A percentile compares a stretch with the other conserved stretches of the same genome.
phyloP scores from a whole-genome alignment of 768 basidiomycete species.

The Daedaleopsis sinensis region DNA sequence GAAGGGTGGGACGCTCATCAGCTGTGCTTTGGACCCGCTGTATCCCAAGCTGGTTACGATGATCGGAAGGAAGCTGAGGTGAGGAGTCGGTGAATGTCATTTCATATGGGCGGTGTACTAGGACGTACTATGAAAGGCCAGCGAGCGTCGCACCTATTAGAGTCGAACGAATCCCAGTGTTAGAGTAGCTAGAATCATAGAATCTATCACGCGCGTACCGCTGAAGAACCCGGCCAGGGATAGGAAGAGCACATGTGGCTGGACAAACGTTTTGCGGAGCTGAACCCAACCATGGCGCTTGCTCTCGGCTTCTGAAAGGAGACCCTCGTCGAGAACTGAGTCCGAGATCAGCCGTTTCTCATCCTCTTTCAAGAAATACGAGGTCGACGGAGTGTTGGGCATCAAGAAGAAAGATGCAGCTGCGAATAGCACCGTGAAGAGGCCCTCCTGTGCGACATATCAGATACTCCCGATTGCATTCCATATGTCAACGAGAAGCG shows the following conservation, averaged over 20 bases:
- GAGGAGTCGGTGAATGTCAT: background rate
- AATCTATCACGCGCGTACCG: background rate
- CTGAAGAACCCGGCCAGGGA: slow-evolving; percentile 54
- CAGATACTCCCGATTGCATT: background rate
- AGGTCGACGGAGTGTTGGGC: slow-evolving; percentile 27
- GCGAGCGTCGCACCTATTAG: slow-evolving; percentile 37
- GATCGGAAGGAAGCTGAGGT: slow-evolving; percentile 27
- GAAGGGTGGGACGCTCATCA: slow-evolving; percentile 38
- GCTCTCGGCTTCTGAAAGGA: slow-evolving; percentile 42
- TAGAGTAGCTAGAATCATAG: too few relatives aligned
- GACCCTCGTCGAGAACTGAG: slow-evolving; percentile 11
- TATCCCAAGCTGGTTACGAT: slow-evolving; percentile 35
- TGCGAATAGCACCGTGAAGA: slow-evolving; percentile 65
- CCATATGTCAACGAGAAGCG: background rate
- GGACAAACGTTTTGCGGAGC: slow-evolving; percentile 47
- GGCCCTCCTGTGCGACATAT: slow-evolving; percentile 47
- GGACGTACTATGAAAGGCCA: slow-evolving; percentile 30
- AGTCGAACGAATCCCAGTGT: too few relatives aligned
- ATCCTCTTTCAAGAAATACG: slow-evolving; percentile 6
- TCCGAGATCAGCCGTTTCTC: slow-evolving; percentile 1
- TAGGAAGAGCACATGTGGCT: slow-evolving; percentile 59
- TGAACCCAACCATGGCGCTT: slow-evolving; percentile 63
- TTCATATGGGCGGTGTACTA: background rate
- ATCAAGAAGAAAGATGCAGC: slow-evolving; percentile 51
- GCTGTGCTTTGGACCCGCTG: slow-evolving; percentile 29